Percentiles rank a stretch among this genome's conserved stretches.
phyloP scores from a whole-genome alignment of 2,329 filamentous ascomycete species.

The Drechslerella dactyloides region DNA sequence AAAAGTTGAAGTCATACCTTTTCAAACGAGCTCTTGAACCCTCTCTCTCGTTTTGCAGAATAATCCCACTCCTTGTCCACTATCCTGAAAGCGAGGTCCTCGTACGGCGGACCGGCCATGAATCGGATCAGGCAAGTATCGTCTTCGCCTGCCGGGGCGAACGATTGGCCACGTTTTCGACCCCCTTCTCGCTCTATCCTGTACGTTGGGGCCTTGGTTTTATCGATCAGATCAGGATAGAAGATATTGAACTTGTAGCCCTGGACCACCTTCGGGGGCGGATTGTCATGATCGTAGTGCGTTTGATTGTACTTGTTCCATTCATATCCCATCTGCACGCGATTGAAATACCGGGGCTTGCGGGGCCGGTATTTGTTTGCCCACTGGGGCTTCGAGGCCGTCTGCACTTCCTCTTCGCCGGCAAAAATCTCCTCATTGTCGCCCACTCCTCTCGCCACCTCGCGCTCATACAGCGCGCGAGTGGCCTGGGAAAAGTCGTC shows the following conservation, averaged over 20 bases:
- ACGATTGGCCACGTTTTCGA: slow-evolving; percentile 84
- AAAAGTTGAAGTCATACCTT: slow-evolving; percentile 69
- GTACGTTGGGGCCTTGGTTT: slow-evolving; percentile 91
- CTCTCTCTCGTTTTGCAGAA: slow-evolving; percentile 89
- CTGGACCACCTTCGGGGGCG: slow-evolving; percentile 95
- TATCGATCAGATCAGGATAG: slow-evolving; percentile 96
- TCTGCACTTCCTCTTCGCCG: slow-evolving; percentile 77
- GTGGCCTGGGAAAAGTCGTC: slow-evolving; percentile 87
- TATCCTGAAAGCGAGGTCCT: slow-evolving; percentile 95
- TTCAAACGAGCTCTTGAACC: slow-evolving; percentile 95
- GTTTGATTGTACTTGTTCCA: slow-evolving; percentile 99
- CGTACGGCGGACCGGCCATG: slow-evolving; percentile 91
- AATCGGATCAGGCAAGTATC: slow-evolving; percentile 97
- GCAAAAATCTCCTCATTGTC: slow-evolving; percentile 97
- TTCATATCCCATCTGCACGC: slow-evolving; percentile 98
- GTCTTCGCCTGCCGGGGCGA: slow-evolving; percentile 90
- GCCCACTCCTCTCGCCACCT: slow-evolving; percentile 85
- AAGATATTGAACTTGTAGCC: slow-evolving; percentile 99
- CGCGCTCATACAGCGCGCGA: slow-evolving; percentile 86
- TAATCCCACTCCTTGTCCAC: slow-evolving; percentile 99
- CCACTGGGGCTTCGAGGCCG: slow-evolving; percentile 73
- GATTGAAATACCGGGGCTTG: slow-evolving; percentile 96
- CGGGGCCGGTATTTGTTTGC: slow-evolving; percentile 82
- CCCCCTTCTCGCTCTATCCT: slow-evolving; percentile 94
- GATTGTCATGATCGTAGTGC: slow-evolving; percentile 98